These are phyloP conservation scores for Podospora anserina DNA, from an alignment of 495 filamentous ascomycete species.

Conservation along the genomic window DNA sequence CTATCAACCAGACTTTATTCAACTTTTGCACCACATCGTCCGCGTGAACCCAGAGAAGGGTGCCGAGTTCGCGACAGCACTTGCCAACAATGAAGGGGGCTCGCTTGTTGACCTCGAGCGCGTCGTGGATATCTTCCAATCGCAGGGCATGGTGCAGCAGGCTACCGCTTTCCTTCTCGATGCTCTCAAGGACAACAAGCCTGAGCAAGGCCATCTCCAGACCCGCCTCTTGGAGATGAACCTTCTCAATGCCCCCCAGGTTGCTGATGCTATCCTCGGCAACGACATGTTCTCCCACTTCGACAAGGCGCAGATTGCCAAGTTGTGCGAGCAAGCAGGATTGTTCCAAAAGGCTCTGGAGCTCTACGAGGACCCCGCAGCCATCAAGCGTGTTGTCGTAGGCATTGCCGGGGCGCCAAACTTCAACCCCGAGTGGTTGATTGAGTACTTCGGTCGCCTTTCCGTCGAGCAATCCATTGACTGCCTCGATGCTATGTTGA, in stretches of 20 bases:
- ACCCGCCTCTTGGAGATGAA: conserved; percentile 98
- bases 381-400: conserved; percentile 82
- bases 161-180: conserved; percentile 96
- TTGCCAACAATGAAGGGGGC: conserved; percentile 82
- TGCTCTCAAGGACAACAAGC: conserved; percentile 87
- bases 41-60: conserved; percentile 91
- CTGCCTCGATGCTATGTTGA: conserved; percentile 93
- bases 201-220: conserved; percentile 89
- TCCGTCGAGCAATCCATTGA: conserved; percentile 94
- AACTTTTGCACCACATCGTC: conserved; percentile 86
- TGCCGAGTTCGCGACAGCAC: conserved; percentile 82
- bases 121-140: conserved; percentile 94
- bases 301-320: conserved; percentile 80
- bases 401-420: conserved; percentile 77
- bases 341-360: conserved; percentile 87
- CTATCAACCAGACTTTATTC: conserved; percentile 89
- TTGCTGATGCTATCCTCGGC: conserved; percentile 93
- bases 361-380: conserved; percentile 83
- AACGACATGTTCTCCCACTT: conserved; percentile 98
- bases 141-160: conserved; percentile 95
- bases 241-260: conserved; percentile 89
- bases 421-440: conserved; percentile 83
- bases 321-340: conserved; percentile 87
- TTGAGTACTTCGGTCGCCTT: conserved; percentile 86
- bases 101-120: conserved; percentile 89